Evolutionary conservation across 228 moss, liverwort and hornwort species (phyloP), one percentile per base, ranked within the genome.

Genomic region (Sphagnum magellanicum): DNA sequence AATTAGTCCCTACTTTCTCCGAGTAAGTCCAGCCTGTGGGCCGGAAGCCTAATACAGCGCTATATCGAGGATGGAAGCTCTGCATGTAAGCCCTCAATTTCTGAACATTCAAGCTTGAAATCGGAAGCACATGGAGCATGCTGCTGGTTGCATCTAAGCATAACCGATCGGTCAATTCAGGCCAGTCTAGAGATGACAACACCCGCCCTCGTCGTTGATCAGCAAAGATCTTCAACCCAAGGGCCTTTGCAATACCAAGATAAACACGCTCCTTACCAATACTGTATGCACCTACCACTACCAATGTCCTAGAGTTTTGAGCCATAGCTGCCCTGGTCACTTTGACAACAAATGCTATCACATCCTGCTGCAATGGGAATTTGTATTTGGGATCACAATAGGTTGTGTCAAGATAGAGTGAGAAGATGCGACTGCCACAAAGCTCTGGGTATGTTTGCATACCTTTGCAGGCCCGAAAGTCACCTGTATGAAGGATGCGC

Each of bases 191-290:
- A 16, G 91, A 78, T 65, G 74, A 80, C 77, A 96, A 67, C 16
- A 90, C 78, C 76, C 87, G 81, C 68, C 80, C 85, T 50, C 95
- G 87, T 70, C 88, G 79, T 14, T 76, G 66, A 79, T 96, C 95
- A 8, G 95, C 87, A 76, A 82, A 91, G 68, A 92, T 90, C 48
- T 47, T 75, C 11, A 92, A 70, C 13, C 78, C 74, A 50, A 93
- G 87, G 49, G 91, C 92, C 80, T 97, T 85, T 16, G 96, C 93
- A 49, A 97, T 84, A 68, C 91, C 91, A 13, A 93, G 71, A 75
- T 97, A 97, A 47, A 93, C 96, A 59, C 91, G 92, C 75, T 97
- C 96, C 61, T 97, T 97, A 4, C 96, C 93, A 51, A 97, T 97
- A 72, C 96, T 93, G 49, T 93, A 97, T 46, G 96, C 89, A 32